Percentiles rank a stretch among this genome's conserved stretches.
Evolutionary conservation across 1,284 basidiomycete species (phyloP).

Genomic region (Cutaneotrichosporon dermatis): DNA sequence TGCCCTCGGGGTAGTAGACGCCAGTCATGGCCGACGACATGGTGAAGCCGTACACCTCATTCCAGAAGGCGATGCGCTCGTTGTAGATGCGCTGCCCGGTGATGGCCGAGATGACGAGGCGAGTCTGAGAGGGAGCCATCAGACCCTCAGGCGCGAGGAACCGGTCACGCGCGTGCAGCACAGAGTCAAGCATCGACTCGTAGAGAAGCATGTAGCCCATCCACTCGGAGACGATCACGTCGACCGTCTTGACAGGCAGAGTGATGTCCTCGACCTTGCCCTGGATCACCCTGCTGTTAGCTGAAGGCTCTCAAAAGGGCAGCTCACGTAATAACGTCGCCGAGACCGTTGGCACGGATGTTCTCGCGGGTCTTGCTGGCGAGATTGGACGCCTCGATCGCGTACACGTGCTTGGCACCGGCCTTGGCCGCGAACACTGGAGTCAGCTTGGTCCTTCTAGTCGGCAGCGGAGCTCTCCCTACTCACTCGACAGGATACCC

Average conservation of each 20-base stretch:
- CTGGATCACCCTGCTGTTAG: conserved; percentile 61
- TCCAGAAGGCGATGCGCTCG: conserved; percentile 83
- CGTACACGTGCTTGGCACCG: conserved; percentile 87
- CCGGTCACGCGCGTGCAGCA: conserved; percentile 53
- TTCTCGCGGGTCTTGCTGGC: conserved; percentile 77
- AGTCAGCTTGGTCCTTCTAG: background rate
- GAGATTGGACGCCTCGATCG: conserved; percentile 87
- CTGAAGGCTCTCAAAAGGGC: background rate
- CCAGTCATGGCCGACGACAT: conserved; percentile 65
- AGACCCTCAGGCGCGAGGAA: conserved; percentile 64
- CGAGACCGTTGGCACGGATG: conserved; percentile 72
- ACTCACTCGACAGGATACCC: conserved; percentile 70
- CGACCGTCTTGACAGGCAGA: conserved; percentile 68
- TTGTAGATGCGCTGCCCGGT: conserved; percentile 69
- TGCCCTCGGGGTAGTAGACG: conserved; percentile 65
- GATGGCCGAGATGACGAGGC: conserved; percentile 77
- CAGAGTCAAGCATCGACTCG: conserved; percentile 96
- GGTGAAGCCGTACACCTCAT: conserved; percentile 85
- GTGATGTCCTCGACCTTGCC: conserved; percentile 83
- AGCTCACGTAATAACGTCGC: conserved; percentile 66
- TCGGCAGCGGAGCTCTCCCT: too few species aligned
- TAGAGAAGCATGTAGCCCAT: conserved; percentile 91
- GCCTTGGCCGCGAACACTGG: conserved; percentile 80
- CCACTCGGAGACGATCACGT: conserved; percentile 95
- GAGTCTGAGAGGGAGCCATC: conserved; percentile 88